phyloP scores from a whole-genome alignment of 192 early-diverging fungal species.

The Entomortierella parvispora region DNA sequence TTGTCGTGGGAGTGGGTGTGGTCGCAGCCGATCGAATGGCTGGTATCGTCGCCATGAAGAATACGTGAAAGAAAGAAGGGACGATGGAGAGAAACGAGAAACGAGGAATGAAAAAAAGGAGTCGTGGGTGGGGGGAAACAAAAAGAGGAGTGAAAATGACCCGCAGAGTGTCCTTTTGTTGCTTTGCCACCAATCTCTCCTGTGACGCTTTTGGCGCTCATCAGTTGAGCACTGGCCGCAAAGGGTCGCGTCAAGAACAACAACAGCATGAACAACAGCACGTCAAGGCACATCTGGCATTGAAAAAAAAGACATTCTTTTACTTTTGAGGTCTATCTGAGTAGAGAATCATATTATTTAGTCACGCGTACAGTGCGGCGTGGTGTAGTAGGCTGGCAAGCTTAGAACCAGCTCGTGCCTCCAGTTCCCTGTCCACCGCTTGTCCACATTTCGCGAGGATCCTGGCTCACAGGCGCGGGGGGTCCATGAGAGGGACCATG shows the following conservation, averaged over 20 bases:
- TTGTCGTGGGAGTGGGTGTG: too few relatives aligned
- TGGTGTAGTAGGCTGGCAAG: too few relatives aligned
- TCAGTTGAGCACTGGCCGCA: neutral
- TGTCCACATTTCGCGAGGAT: constrained; percentile 53
- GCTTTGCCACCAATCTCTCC: neutral
- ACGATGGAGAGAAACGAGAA: neutral
- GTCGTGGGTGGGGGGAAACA: neutral
- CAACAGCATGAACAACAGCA: too few relatives aligned
- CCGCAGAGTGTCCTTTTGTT: neutral
- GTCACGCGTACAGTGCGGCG: too few relatives aligned
- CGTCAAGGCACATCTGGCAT: too few relatives aligned
- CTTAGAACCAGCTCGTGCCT: constrained; percentile 46
- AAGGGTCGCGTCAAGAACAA: neutral
- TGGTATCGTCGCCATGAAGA: too few relatives aligned
- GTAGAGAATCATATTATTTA: too few relatives aligned
- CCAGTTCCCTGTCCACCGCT: constrained; percentile 42
- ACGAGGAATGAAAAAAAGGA: neutral
- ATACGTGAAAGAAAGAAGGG: too few relatives aligned
- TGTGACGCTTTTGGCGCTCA: neutral
- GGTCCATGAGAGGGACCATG: constrained; percentile 4
- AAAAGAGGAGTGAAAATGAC: neutral
- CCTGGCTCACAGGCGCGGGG: constrained; percentile 28
- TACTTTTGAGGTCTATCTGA: too few relatives aligned
- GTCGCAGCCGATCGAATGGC: too few relatives aligned
- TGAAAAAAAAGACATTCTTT: too few relatives aligned